Conservation (phyloP, 2,329 filamentous ascomycete genomes). For the Penicillium sp. region DNA sequence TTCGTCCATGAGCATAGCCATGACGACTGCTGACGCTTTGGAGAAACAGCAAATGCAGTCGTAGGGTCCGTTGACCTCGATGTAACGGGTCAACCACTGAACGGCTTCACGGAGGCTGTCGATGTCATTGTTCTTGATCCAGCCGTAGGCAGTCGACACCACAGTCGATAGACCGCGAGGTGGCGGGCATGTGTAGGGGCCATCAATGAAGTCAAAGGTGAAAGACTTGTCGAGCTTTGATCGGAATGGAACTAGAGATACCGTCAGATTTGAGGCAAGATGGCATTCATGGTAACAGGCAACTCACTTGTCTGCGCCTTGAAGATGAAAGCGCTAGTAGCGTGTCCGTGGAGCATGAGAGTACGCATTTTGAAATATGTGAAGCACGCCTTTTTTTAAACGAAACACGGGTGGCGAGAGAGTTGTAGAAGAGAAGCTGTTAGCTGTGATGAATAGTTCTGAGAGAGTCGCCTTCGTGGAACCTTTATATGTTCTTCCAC, state of each 20-base stretch:
- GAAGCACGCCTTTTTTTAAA: neutral
- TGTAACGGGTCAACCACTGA: neutral
- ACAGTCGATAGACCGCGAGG: neutral
- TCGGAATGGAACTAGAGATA: neutral
- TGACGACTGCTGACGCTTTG: neutral
- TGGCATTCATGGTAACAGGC: neutral
- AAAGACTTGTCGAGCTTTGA: neutral
- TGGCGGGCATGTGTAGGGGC: neutral
- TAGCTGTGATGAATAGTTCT: neutral
- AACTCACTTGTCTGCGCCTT: neutral
- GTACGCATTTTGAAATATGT: neutral
- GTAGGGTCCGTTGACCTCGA: neutral
- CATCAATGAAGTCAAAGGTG: neutral
- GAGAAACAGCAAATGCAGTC: constrained; percentile 1
- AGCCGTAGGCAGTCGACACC: neutral
- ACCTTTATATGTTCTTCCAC: neutral
- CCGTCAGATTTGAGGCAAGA: neutral
- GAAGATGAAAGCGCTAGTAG: neutral
- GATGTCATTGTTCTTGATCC: neutral
- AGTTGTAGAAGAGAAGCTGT: neutral
- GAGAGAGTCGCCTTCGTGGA: neutral
- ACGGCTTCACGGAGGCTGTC: neutral
- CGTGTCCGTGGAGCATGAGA: constrained; percentile 1
- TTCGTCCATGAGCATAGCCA: neutral
- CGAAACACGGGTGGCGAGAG: neutral